A percentile compares a stretch with the other conserved stretches of the same genome.
Conservation (phyloP, 2,329 filamentous ascomycete genomes). For the Aspergillus ruber region DNA sequence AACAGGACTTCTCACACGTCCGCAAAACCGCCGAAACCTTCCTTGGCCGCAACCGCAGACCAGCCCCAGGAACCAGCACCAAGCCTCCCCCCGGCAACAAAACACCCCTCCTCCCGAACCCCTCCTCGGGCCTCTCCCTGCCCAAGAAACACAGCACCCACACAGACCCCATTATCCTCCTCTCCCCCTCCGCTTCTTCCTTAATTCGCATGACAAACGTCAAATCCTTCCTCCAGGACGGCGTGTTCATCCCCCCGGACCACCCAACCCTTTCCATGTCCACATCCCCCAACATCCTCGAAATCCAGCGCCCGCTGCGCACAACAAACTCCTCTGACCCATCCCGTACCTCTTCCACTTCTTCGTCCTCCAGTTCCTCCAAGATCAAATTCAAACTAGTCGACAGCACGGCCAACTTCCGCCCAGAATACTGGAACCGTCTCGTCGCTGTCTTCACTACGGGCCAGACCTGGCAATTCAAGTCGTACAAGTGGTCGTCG, state of each 20-base stretch:
- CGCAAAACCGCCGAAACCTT: conserved; percentile 78
- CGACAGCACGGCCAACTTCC: conserved; percentile 88
- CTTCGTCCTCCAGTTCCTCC: conserved; percentile 13
- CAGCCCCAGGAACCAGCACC: conserved; percentile 20
- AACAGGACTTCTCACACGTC: conserved; percentile 85
- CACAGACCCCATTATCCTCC: conserved; percentile 83
- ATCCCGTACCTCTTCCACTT: conserved; percentile 12
- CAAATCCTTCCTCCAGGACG: conserved; percentile 84
- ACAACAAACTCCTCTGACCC: conserved; percentile 24
- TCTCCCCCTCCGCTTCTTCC: conserved; percentile 91
- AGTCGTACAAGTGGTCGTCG: conserved; percentile 92
- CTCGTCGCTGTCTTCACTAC: conserved; percentile 97
- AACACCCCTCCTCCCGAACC: conserved; percentile 25
- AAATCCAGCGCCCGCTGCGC: conserved; percentile 72
- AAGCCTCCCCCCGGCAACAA: conserved; percentile 21
- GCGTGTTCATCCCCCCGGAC: conserved; percentile 72
- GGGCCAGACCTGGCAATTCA: conserved; percentile 97
- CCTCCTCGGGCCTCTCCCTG: conserved; percentile 33
- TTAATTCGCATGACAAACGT: conserved; percentile 93
- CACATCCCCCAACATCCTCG: conserved; percentile 70
- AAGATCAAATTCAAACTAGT: conserved; percentile 86
- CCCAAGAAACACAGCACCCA: conserved; percentile 41
- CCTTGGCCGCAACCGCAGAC: conserved; percentile 51
- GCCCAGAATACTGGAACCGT: conserved; percentile 94
- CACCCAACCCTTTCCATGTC: conserved; percentile 54